These are phyloP conservation scores for Chamaenerion angustifolium DNA, from an alignment of 345 rosid species.

Conservation along the genomic window DNA sequence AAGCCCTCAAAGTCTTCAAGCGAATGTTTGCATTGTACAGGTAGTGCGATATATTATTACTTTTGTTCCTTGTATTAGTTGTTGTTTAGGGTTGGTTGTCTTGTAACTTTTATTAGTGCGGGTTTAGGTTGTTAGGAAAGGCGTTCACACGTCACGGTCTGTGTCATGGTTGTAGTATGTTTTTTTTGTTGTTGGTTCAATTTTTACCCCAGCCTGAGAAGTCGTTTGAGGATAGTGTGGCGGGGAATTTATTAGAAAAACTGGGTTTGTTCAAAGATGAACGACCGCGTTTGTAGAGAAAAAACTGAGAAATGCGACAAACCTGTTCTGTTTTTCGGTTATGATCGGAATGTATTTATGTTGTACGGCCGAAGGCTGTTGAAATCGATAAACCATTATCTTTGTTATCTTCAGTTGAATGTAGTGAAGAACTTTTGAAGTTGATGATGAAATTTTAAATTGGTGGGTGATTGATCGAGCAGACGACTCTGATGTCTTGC, in stretches of 20 bases:
- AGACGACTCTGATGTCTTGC: no score
- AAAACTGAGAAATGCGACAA: slow-evolving; percentile 6
- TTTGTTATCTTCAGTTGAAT: no score
- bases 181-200: slow-evolving; percentile 1
- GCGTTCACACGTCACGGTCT: slow-evolving; percentile 5
- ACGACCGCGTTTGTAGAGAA: slow-evolving; percentile 23
- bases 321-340: neutral
- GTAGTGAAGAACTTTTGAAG: no score
- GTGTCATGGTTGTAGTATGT: slow-evolving; percentile 15
- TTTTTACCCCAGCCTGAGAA: slow-evolving; percentile 12
- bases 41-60: slow-evolving; percentile 6
- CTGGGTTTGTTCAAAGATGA: slow-evolving; percentile 18
- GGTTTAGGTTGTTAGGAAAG: slow-evolving; percentile 15
- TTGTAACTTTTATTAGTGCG: slow-evolving; percentile 12
- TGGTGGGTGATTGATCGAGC: no score
- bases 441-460: no score
- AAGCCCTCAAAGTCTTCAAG: slow-evolving; percentile 12
- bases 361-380: slow-evolving; percentile 27
- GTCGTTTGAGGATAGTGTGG: slow-evolving; percentile 11
- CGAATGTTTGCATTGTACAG: slow-evolving; percentile 22
- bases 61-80: neutral
- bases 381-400: neutral
- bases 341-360: no score
- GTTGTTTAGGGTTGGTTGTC: neutral
- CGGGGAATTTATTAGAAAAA: neutral